Conservation (phyloP, 2,329 filamentous ascomycete species). For the Colletotrichum abscissum region DNA sequence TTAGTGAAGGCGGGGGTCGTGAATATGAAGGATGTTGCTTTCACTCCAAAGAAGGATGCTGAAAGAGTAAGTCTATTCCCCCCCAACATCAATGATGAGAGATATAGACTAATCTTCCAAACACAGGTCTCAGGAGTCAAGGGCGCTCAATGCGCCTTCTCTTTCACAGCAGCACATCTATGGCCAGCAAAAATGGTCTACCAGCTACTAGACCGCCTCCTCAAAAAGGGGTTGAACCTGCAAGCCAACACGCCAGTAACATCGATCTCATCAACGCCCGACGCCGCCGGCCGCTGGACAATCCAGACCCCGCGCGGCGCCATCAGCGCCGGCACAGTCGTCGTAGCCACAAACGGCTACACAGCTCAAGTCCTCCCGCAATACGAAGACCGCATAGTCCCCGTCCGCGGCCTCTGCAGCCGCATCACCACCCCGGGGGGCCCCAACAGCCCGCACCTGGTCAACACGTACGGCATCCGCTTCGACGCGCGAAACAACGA, state of each 20-base stretch:
- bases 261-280: not conserved
- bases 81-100: not conserved
- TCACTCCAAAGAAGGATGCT: constrained; percentile 3
- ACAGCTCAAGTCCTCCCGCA: constrained; percentile 38
- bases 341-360: constrained; percentile 46
- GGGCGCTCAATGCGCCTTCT: constrained; percentile 1
- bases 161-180: not conserved
- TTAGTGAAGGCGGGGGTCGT: not conserved
- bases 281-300: constrained; percentile 12
- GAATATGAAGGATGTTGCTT: not conserved
- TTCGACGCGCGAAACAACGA: constrained; percentile 68
- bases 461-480: constrained; percentile 70
- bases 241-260: constrained; percentile 32
- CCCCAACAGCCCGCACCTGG: constrained; percentile 48
- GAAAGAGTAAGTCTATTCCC: not conserved
- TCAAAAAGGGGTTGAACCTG: constrained; percentile 20
- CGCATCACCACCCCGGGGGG: constrained; percentile 41
- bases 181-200: not conserved
- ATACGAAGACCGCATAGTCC: constrained; percentile 42
- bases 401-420: constrained; percentile 32
- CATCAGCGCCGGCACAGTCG: constrained; percentile 36
- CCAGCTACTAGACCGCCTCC: not conserved
- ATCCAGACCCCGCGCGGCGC: constrained; percentile 36
- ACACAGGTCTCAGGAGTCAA: not conserved
- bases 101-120: not conserved